Evolutionary conservation across 2,329 filamentous ascomycete genomes (phyloP), one percentile per base, ranked within the genome.

Genomic region (Davidsoniella virescens): DNA sequence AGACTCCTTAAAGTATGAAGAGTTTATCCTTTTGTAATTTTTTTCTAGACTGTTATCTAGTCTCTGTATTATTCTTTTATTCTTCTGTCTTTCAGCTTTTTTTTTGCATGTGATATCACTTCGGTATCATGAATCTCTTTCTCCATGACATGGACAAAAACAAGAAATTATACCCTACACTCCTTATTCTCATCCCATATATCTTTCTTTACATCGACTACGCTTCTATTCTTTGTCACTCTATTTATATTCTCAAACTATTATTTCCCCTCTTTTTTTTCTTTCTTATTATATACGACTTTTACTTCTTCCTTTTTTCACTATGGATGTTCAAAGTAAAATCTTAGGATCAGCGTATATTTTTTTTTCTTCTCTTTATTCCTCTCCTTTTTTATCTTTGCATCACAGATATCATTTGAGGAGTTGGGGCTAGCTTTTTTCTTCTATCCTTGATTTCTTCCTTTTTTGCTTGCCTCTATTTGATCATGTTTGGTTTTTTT

Each of bases 1-100:
- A 68, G 57, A 80, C 75, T 12, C 76, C 76, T 45, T 80, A 18
- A 23, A 40, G 33, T 4, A 26, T n/a, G 14, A 29, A 5, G 9
- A 25, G 14, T 44, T 44, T 20, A 16, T 46, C 14, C 18, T 20
- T 8, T 37, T 44, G 14, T 39, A 6, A 6, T 37, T 3, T n/a
- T 41, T 14, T 46, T 50, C 36, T 26, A 25, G 44, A 29, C 36
- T 36, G 14, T 45, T 37, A 14, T 40, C 38, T 38, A 25, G 17
- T 45, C 38, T 47, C 18, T 52, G 44, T 45, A 33, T 37, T 29
- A 45, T 41, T 43, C 43, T 39, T 49, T 10, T 12, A 20, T 29
- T 33, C 49, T 46, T 16, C 16, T 45, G n/a, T 9, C 46, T 25
- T 25, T 46, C 16, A 10, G 14, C 36, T 33, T 25, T 37, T 43